Conservation (phyloP, 441 rosid species). For the Pelargonium australe region DNA sequence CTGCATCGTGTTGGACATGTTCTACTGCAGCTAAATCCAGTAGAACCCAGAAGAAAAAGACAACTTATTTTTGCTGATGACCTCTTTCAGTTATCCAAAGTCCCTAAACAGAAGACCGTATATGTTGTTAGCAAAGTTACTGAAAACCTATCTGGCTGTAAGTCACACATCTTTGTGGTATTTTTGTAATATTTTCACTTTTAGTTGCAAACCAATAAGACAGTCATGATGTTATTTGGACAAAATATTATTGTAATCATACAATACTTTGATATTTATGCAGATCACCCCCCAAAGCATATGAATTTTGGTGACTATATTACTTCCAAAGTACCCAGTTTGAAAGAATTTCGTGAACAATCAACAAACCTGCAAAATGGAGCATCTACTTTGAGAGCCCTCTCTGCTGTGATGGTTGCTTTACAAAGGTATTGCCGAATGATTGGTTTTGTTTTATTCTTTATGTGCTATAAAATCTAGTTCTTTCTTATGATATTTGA, state of each 20-base stretch:
- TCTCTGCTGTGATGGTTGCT: conserved; percentile 66
- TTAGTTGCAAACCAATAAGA: background rate
- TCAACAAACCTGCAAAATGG: conserved; percentile 41
- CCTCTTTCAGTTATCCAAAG: conserved; percentile 73
- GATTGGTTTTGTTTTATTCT: background rate
- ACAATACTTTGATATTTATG: conserved; percentile 21
- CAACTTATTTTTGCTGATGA: conserved; percentile 72
- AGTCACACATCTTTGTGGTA: conserved; percentile 31
- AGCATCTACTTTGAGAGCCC: conserved; percentile 54
- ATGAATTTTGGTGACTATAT: conserved; percentile 51
- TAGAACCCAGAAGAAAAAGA: conserved; percentile 54
- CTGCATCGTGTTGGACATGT: conserved; percentile 64
- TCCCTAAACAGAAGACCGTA: conserved; percentile 65
- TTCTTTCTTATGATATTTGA: background rate
- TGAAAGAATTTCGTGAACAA: conserved; percentile 47
- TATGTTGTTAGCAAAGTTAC: conserved; percentile 64
- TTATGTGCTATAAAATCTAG: background rate
- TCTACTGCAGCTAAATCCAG: conserved; percentile 53
- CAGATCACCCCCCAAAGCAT: conserved; percentile 76
- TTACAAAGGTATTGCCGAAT: conserved; percentile 56
- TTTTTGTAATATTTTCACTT: conserved; percentile 9
- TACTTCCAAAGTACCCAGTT: conserved; percentile 64
- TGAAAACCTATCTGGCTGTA: conserved; percentile 82
- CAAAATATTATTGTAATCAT: background rate
- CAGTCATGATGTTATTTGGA: background rate